These are phyloP conservation scores for Podospora bellae-mahoneyi DNA, from an alignment of 495 filamentous ascomycete species.

Conservation along the genomic window DNA sequence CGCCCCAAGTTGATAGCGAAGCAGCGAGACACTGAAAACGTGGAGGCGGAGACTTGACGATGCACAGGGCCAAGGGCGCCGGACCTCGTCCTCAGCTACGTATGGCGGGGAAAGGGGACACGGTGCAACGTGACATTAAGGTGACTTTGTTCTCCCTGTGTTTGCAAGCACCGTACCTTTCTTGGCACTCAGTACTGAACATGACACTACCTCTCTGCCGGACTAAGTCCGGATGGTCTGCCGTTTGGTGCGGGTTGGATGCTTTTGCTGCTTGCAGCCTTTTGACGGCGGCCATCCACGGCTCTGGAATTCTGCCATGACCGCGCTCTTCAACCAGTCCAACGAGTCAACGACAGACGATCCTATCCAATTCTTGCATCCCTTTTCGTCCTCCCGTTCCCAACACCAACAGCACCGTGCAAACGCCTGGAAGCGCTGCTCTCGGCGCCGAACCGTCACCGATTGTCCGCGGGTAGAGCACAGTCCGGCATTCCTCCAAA, in stretches of 20 bases:
- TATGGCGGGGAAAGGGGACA: background rate
- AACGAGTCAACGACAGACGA: background rate
- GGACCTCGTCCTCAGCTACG: background rate
- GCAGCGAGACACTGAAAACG: background rate
- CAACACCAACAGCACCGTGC: background rate
- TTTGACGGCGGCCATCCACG: background rate
- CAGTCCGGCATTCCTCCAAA: slow-evolving; percentile 49
- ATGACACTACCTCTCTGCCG: background rate
- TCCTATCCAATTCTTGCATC: background rate
- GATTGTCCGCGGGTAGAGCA: slow-evolving; percentile 33
- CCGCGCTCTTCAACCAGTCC: background rate
- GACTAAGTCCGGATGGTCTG: background rate
- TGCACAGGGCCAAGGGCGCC: background rate
- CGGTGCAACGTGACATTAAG: background rate
- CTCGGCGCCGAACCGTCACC: slow-evolving; percentile 17
- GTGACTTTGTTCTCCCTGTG: background rate
- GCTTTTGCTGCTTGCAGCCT: background rate
- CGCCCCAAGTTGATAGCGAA: background rate
- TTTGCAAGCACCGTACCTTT: background rate
- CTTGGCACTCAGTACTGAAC: background rate
- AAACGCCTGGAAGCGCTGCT: background rate
- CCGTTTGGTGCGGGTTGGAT: background rate
- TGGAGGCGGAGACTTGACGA: background rate
- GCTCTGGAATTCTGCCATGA: background rate
- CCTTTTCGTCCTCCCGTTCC: background rate